Conservation (phyloP, 176 grass and related monocot genomes). For the Neostapfia colusana region DNA sequence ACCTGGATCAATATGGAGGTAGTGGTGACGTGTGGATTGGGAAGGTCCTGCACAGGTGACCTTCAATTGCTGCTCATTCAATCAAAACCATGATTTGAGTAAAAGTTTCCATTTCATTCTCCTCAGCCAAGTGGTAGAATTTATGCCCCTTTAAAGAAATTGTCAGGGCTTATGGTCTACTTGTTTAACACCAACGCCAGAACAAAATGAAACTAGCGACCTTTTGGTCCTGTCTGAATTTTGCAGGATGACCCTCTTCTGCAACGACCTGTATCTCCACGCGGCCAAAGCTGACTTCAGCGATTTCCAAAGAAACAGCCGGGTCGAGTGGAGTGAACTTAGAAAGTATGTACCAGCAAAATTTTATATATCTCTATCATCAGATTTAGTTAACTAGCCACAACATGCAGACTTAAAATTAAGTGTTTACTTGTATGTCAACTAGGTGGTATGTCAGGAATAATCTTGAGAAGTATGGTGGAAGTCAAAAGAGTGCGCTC, state of each 20-base stretch:
- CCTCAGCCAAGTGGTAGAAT: too few relatives aligned
- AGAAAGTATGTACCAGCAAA: conserved; percentile 37
- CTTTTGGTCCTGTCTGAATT: background rate
- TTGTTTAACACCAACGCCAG: background rate
- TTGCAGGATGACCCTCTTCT: conserved; percentile 59
- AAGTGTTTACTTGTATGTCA: background rate
- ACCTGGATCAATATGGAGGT: conserved; percentile 30
- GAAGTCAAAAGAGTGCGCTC: conserved; percentile 20
- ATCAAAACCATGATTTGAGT: too few relatives aligned
- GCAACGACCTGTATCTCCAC: conserved; percentile 53
- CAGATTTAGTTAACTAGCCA: background rate
- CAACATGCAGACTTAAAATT: too few relatives aligned
- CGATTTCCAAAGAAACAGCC: conserved; percentile 38
- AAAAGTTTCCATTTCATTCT: too few relatives aligned
- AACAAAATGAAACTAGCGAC: too few relatives aligned
- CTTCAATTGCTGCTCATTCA: too few relatives aligned
- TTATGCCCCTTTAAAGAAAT: too few relatives aligned
- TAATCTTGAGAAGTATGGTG: background rate
- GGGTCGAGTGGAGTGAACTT: conserved; percentile 50
- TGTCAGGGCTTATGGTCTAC: background rate
- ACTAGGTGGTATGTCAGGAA: conserved; percentile 52
- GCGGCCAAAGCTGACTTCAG: conserved; percentile 53
- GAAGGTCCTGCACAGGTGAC: conserved; percentile 35
- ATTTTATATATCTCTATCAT: too few relatives aligned
- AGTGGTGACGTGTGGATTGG: conserved; percentile 21